Evolutionary conservation across 1,284 basidiomycete species (phyloP).

Genomic region (Cryptococcus deneoformans): DNA sequence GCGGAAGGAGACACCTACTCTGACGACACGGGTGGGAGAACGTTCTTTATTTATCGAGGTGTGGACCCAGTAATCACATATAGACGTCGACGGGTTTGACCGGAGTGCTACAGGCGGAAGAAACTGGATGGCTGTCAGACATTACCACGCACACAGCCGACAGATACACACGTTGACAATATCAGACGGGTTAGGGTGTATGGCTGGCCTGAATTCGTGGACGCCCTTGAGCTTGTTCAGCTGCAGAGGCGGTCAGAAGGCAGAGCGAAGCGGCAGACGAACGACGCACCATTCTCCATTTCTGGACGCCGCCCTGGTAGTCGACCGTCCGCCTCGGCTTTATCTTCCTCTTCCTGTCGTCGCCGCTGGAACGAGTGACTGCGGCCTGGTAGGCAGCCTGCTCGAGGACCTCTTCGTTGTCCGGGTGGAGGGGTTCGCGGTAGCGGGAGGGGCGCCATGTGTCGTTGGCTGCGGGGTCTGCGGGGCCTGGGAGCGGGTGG

Average conservation of each 20-base stretch:
- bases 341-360: slow-evolving; percentile 72
- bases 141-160: background rate
- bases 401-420: slow-evolving; percentile 68
- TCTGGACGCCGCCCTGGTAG: slow-evolving; percentile 80
- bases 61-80: slow-evolving; percentile 95
- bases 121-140: slow-evolving; percentile 56
- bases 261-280: slow-evolving; percentile 50
- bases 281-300: slow-evolving; percentile 71
- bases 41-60: slow-evolving; percentile 98
- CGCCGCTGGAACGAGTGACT: slow-evolving; percentile 48
- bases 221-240: slow-evolving; percentile 71
- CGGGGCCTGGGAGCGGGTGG: background rate
- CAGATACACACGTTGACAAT: slow-evolving; percentile 57
- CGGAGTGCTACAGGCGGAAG: slow-evolving; percentile 88
- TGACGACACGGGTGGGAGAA: slow-evolving; percentile 93
- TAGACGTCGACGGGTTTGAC: slow-evolving; percentile 81
- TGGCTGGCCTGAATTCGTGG: slow-evolving; percentile 66
- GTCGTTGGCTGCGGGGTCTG: slow-evolving; percentile 11
- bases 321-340: slow-evolving; percentile 91
- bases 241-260: slow-evolving; percentile 47
- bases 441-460: slow-evolving; percentile 54
- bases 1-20: slow-evolving; percentile 54
- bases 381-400: slow-evolving; percentile 72
- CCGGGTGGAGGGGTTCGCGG: slow-evolving; percentile 59
- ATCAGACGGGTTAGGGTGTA: slow-evolving; percentile 77